Conservation (phyloP, 192 early-diverging fungal genomes). For the Coemansia sp. region DNA sequence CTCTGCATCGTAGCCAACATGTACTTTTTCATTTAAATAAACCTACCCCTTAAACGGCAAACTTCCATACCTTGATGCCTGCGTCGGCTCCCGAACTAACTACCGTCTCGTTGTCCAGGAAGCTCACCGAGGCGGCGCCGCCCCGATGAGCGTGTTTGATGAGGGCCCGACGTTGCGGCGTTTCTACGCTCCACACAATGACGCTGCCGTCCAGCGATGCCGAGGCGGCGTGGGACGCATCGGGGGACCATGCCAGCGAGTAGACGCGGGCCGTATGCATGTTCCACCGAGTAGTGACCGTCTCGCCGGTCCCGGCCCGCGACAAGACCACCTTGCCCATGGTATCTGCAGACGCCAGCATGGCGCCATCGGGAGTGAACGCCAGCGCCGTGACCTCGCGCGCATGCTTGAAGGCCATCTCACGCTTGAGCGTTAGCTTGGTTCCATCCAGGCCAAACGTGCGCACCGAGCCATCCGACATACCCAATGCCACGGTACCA, state of each 20-base stretch:
- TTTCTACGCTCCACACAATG: conserved; percentile 83
- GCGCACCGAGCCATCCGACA: conserved; percentile 63
- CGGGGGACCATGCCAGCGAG: conserved; percentile 73
- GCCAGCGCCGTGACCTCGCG: conserved; percentile 77
- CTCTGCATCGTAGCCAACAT: conserved; percentile 47
- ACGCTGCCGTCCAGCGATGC: conserved; percentile 87
- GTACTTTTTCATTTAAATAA: conserved; percentile 43
- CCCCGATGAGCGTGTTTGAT: conserved; percentile 84
- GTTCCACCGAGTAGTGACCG: conserved; percentile 72
- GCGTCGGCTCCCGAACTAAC: conserved; percentile 81
- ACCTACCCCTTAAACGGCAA: neutral
- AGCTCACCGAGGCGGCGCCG: conserved; percentile 69
- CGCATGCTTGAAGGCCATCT: conserved; percentile 35
- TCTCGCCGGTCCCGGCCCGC: conserved; percentile 54
- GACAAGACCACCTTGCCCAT: conserved; percentile 78
- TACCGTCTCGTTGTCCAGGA: conserved; percentile 64
- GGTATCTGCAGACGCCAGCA: conserved; percentile 80
- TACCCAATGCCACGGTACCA: conserved; percentile 37
- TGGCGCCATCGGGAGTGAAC: conserved; percentile 68
- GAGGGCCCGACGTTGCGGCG: conserved; percentile 70
- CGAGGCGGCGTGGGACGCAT: conserved; percentile 71
- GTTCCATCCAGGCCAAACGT: conserved; percentile 57
- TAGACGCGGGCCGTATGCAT: conserved; percentile 88
- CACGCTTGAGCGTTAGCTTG: conserved; percentile 23
- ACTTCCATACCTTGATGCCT: conserved; percentile 68